Evolutionary conservation across 2,329 filamentous ascomycete genomes (phyloP).

Genomic region (Verticillium nubilum): DNA sequence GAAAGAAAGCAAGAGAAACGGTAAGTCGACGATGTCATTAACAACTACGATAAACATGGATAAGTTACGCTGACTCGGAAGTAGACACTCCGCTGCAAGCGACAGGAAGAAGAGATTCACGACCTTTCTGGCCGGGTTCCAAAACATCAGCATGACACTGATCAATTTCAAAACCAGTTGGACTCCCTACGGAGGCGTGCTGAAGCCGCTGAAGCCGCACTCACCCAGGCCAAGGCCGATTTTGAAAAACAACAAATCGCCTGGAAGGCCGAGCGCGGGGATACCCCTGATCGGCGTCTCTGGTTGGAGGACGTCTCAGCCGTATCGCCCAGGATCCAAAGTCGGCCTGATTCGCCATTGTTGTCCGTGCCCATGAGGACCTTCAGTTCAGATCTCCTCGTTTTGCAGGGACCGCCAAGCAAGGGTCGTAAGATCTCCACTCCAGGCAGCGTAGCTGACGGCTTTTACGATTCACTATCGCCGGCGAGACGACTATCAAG

Average conservation of each 20-base stretch:
- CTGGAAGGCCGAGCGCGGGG: slow-evolving; percentile 33
- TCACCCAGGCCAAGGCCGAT: slow-evolving; percentile 48
- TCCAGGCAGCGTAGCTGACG: slow-evolving; percentile 43
- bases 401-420: slow-evolving; percentile 8
- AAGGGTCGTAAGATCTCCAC: slow-evolving; percentile 42
- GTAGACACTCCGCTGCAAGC: slow-evolving; percentile 59
- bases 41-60: background rate
- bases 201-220: slow-evolving; percentile 59
- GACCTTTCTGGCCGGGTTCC: slow-evolving; percentile 58
- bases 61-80: background rate
- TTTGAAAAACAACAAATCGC: slow-evolving; percentile 43
- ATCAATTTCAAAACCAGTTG: slow-evolving; percentile 52
- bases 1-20: slow-evolving; percentile 83
- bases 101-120: slow-evolving; percentile 79
- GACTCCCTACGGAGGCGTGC: slow-evolving; percentile 59
- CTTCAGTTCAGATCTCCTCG: slow-evolving; percentile 49
- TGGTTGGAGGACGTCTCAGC: slow-evolving; percentile 48
- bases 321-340: slow-evolving; percentile 37
- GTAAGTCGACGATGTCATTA: slow-evolving; percentile 42
- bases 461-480: slow-evolving; percentile 30
- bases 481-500: slow-evolving; percentile 43
- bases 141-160: slow-evolving; percentile 59
- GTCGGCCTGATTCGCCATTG: slow-evolving; percentile 49
- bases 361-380: slow-evolving; percentile 43
- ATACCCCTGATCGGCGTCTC: slow-evolving; percentile 33